phyloP scores from a whole-genome alignment of 2,329 filamentous ascomycete genomes.

The Diaporthe sp. region DNA sequence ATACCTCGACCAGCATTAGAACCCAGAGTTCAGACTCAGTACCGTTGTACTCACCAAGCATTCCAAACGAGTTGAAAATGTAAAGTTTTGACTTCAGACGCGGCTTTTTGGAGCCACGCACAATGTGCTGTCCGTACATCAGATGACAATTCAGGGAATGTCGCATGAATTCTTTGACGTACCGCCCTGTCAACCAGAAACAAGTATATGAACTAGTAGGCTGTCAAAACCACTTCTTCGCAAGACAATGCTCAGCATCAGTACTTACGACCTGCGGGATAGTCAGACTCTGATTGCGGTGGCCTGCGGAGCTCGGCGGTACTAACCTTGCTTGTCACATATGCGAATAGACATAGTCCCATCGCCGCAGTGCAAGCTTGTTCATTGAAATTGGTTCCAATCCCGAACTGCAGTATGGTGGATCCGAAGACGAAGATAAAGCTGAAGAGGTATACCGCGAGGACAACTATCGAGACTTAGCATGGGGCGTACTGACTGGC shows the following conservation, averaged over 20 bases:
- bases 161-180: not conserved
- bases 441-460: slow-evolving; percentile 18
- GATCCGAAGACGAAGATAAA: slow-evolving; percentile 27
- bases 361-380: slow-evolving; percentile 21
- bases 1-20: not conserved
- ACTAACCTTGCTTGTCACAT: slow-evolving; percentile 23
- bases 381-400: slow-evolving; percentile 20
- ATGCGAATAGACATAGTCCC: slow-evolving; percentile 23
- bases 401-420: slow-evolving; percentile 16
- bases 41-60: slow-evolving; percentile 4
- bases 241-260: not conserved
- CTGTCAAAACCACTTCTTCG: not conserved
- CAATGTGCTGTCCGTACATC: slow-evolving; percentile 5
- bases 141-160: not conserved
- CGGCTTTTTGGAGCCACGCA: slow-evolving; percentile 13
- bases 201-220: slow-evolving; percentile 17
- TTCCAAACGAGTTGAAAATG: slow-evolving; percentile 20
- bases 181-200: slow-evolving; percentile 26
- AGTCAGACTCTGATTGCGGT: not conserved
- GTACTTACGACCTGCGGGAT: slow-evolving; percentile 12
- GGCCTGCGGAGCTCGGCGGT: not conserved
- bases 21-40: not conserved
- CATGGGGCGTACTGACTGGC: not conserved
- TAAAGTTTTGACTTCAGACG: slow-evolving; percentile 24
- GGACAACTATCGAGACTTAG: slow-evolving; percentile 14